Base-by-base conservation (phyloP, 352 stramenopile genomes). In the Pythium phragmiticola region DNA sequence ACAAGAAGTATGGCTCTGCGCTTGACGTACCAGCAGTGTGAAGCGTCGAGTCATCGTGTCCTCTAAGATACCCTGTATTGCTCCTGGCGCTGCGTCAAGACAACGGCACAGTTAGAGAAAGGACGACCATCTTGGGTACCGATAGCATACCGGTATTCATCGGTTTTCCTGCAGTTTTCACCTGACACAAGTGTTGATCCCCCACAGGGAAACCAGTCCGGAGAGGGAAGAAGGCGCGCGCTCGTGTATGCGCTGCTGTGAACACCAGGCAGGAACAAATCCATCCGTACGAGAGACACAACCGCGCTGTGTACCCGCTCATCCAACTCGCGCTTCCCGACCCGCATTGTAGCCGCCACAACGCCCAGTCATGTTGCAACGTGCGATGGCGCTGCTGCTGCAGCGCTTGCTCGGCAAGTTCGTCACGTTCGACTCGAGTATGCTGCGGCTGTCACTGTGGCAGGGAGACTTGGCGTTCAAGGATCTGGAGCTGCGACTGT, bases 391-490 rank as follows among this genome's bases (percentile, higher is more conserved):
- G 66, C 63, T 94, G 73, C 73, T 95, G 62, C 80, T 95, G 50
- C 87, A 95, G 82, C 83, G 87, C 17, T 65, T 95, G 58, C 81
- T 95, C 59, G 87, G 87, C 47, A 95, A 93, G 76, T 94, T 95
- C 67, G 82, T 95, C 73, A 90, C 82, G 16, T 92, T 95, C 63
- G 82, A 95, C 71, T 84, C 87, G 63, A 88, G 57, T 52, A 92
- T 93, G 85, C 77, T 95, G 42, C 76, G 81, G 60, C 68, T 95
- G 50, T 91, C 82, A 65, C 76, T 95, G 57, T 95, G 87, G 87
- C 84, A 93, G 57, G 87, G 87, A 52, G 87, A 95, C 49, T 33
- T 95, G 67, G 88, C 84, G 13, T 95, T 95, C 68, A 77, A 84
- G 49, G 77, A 95, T 57, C 72, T 95, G 19, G 73, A 92, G 64